A percentile compares a stretch with the other conserved stretches of the same genome.
Conservation (phyloP, 75 land plant genomes). For the Picea glauca region DNA sequence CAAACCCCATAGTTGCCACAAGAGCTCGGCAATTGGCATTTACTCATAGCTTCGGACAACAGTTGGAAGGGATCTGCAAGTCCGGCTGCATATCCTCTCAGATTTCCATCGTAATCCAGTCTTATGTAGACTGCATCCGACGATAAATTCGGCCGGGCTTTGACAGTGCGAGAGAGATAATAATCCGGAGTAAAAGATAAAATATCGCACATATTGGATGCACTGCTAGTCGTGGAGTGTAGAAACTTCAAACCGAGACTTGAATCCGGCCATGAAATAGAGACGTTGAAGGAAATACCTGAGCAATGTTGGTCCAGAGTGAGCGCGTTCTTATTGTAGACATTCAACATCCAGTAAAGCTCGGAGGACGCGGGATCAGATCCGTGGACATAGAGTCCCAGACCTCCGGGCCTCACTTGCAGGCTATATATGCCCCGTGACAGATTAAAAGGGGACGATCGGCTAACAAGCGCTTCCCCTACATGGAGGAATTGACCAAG, state of each 20-base stretch:
- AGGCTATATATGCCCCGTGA: neutral
- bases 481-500: neutral
- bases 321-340: neutral
- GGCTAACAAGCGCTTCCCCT: conserved; percentile 4
- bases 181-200: neutral
- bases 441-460: neutral
- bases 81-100: conserved; percentile 7
- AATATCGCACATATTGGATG: neutral
- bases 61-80: neutral
- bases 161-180: neutral
- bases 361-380: neutral
- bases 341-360: conserved; percentile 10
- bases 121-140: neutral
- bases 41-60: neutral
- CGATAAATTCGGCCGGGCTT: neutral
- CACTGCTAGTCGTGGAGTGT: too few relatives aligned
- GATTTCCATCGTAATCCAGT: conserved; percentile 9
- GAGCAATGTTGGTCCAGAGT: neutral
- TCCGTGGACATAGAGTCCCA: neutral
- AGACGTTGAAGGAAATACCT: neutral
- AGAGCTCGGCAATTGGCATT: neutral
- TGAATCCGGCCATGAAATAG: conserved; percentile 1
- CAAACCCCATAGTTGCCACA: conserved; percentile 10
- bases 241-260: neutral
- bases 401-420: neutral